These are phyloP conservation scores for Fraxinus floribunda DNA, from an alignment of 305 asterid species.

Conservation along the genomic window DNA sequence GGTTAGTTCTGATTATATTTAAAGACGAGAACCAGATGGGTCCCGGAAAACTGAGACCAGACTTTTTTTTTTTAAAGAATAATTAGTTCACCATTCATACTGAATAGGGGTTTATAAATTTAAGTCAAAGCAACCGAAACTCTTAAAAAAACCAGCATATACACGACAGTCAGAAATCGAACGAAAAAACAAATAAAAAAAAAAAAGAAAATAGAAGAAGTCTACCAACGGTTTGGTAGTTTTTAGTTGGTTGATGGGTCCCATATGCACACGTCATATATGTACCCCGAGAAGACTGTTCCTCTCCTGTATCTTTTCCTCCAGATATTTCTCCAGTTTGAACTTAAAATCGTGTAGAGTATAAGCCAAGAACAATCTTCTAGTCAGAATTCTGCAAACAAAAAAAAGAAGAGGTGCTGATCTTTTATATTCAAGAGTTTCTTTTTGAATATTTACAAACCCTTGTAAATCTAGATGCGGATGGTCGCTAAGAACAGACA, in stretches of 20 bases:
- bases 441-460: neutral
- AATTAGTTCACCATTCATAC: neutral
- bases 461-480: conserved; percentile 21
- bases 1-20: neutral
- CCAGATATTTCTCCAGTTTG: neutral
- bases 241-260: conserved; percentile 30
- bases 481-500: neutral
- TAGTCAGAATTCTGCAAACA: neutral
- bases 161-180: neutral
- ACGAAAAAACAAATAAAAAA: neutral
- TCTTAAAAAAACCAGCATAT: neutral
- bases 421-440: conserved; percentile 25
- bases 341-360: neutral
- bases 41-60: neutral
- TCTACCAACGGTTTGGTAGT: conserved; percentile 14
- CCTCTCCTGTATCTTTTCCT: neutral
- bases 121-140: neutral
- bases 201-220: neutral
- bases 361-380: neutral
- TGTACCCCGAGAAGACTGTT: neutral
- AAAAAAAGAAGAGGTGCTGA: neutral
- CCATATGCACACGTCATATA: conserved; percentile 19
- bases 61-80: too few species aligned
- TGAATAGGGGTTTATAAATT: neutral
- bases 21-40: neutral